phyloP scores from a whole-genome alignment of 176 grass and related monocot species.

The Rhynchospora tenuis region DNA sequence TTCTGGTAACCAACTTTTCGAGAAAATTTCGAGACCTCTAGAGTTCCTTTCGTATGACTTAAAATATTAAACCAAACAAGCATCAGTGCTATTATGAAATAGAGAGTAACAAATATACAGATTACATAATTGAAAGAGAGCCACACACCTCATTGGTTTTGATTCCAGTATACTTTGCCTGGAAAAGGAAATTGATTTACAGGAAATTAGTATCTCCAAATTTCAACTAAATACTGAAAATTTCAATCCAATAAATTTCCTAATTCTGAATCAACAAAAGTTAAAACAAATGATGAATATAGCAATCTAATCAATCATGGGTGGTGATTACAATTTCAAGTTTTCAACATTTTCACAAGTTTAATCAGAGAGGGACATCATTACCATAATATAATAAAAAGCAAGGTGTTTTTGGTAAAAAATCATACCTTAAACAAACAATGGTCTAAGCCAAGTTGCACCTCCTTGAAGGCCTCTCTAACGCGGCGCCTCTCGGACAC shows the following conservation, averaged over 20 bases:
- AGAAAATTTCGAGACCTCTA: conserved; percentile 90
- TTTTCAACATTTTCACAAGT: background rate
- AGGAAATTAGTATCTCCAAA: conserved; percentile 1
- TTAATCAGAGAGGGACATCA: background rate
- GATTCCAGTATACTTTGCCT: conserved; percentile 55
- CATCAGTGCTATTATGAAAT: background rate
- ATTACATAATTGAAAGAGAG: conserved; percentile 15
- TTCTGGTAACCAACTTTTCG: conserved; percentile 84
- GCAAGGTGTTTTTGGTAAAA: background rate
- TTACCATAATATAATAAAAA: background rate
- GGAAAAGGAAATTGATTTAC: conserved; percentile 15
- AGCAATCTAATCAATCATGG: background rate
- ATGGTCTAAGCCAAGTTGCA: conserved; percentile 75
- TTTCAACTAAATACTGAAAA: background rate
- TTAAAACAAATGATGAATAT: background rate
- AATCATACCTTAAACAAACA: conserved; percentile 73
- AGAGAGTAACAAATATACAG: background rate
- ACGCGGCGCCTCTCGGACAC: conserved; percentile 64
- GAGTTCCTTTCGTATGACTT: conserved; percentile 79
- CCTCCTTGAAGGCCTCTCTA: conserved; percentile 74
- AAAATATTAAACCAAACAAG: background rate
- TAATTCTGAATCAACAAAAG: background rate
- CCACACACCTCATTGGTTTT: conserved; percentile 66
- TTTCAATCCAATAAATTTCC: background rate
- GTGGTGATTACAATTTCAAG: background rate